phyloP scores from a whole-genome alignment of 108 stramenopile species.

The Fistulifera pelliculosa region DNA sequence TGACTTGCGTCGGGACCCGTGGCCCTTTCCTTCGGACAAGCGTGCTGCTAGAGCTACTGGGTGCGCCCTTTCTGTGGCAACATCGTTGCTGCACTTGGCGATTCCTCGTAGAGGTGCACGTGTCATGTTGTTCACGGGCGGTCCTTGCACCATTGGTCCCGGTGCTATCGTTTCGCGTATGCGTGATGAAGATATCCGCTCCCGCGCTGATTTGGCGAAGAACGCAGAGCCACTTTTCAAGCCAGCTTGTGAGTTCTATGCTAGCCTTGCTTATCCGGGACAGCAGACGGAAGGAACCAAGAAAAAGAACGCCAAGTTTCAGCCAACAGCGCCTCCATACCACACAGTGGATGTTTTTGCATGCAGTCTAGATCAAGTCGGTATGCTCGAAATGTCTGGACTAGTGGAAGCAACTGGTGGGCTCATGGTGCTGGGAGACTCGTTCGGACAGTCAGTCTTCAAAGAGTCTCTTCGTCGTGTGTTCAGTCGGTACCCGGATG shows the following conservation, averaged over 20 bases:
- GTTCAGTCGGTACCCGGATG: slow-evolving; percentile 80
- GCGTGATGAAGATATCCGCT: slow-evolving; percentile 89
- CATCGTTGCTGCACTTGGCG: slow-evolving; percentile 82
- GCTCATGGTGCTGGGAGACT: slow-evolving; percentile 94
- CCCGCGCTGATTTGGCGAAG: slow-evolving; percentile 87
- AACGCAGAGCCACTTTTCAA: slow-evolving; percentile 85
- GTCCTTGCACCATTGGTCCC: slow-evolving; percentile 95
- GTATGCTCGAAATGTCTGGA: slow-evolving; percentile 92
- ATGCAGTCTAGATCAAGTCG: slow-evolving; percentile 96
- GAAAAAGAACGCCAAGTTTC: slow-evolving; percentile 25
- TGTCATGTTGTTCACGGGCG: slow-evolving; percentile 94
- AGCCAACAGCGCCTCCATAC: slow-evolving; percentile 36
- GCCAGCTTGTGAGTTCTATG: slow-evolving; percentile 91
- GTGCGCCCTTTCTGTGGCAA: slow-evolving; percentile 81
- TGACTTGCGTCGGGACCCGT: slow-evolving; percentile 94
- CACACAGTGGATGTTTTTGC: slow-evolving; percentile 99
- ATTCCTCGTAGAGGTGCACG: slow-evolving; percentile 88
- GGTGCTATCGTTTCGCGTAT: slow-evolving; percentile 84
- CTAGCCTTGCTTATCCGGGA: slow-evolving; percentile 61
- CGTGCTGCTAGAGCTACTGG: slow-evolving; percentile 92
- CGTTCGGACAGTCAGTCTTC: slow-evolving; percentile 95
- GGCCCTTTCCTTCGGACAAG: slow-evolving; percentile 89
- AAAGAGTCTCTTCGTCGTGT: slow-evolving; percentile 95
- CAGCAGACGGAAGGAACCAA: slow-evolving; percentile 18
- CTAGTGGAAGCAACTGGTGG: slow-evolving; percentile 95